Base-by-base conservation (phyloP, 2,329 filamentous ascomycete species). In the Diplodia corticola region DNA sequence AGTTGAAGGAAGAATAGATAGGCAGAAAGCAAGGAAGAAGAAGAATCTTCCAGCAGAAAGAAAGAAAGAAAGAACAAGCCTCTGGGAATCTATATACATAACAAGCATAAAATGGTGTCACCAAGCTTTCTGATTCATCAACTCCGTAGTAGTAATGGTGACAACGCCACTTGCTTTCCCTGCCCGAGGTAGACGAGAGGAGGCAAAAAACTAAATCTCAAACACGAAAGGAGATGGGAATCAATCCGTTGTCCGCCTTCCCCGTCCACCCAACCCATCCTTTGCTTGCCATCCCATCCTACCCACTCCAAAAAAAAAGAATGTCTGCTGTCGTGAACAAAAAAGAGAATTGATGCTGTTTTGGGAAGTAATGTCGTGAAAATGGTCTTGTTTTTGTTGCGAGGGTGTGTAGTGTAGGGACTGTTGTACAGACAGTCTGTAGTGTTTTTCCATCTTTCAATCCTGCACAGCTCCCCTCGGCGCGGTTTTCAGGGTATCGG, bases 81-180 rank as follows among this genome's bases (percentile, higher is more conserved):
- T 35, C 48, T 50, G 48, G 48, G 48, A 50, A 50, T 50, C 48
- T 50, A 50, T 50, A 24, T 50, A 50, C 46, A 49, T 13, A 49
- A 49, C 22, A 50, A 6, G n/a, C n/a, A n/a, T n/a, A n/a, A 24
- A 49, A 15, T 7, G 22, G 26, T 24, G 12, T n/a, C 40, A 44
- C 40, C 40, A 44, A 44, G 20, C 40, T n/a, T 44, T n/a, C n/a
- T 4, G 10, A 44, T 44, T 35, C 40, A 44, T 44, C 40, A 44
- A 20, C 17, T 13, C 48, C 3, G 13, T 28, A 7, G 48, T 17
- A 50, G 48, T 50, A 6, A 22, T 50, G 48, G 22, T 50, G 48
- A 28, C 48, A 50, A 50, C 48, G 40, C 40, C 40, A 7, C 40
- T n/a, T n/a, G n/a, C 17, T 17, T 5, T 44, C 7, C 4, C 9